These are phyloP conservation scores for Leptodontidium sp. DNA, from an alignment of 2,329 filamentous ascomycete species.

Conservation along the genomic window DNA sequence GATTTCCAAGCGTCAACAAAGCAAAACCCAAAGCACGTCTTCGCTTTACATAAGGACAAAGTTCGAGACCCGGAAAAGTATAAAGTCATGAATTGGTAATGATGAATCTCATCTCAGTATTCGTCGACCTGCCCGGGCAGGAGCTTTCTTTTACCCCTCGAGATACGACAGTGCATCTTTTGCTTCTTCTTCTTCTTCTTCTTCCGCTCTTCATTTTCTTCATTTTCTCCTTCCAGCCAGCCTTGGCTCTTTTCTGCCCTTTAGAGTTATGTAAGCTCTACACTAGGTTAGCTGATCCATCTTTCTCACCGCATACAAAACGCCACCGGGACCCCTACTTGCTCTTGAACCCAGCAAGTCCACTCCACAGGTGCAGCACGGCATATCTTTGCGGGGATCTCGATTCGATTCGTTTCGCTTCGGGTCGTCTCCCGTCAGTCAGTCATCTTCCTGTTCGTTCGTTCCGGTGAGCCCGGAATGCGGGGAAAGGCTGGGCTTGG, in stretches of 20 bases:
- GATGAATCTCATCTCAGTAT: too few relatives aligned
- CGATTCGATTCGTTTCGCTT: background rate
- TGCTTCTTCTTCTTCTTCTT: background rate
- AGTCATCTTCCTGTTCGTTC: too few relatives aligned
- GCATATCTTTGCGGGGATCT: background rate
- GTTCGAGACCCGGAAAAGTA: background rate
- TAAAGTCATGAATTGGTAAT: slow-evolving; percentile 7
- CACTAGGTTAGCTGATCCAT: background rate
- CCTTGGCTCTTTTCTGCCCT: background rate
- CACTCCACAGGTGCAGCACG: background rate
- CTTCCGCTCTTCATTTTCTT: background rate
- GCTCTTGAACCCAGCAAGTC: background rate
- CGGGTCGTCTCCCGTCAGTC: background rate
- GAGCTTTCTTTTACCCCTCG: too few relatives aligned
- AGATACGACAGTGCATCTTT: background rate
- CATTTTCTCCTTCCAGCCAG: slow-evolving; percentile 2
- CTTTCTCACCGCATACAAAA: background rate
- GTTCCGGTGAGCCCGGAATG: background rate
- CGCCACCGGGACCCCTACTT: background rate
- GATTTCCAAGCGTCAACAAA: slow-evolving; percentile 2
- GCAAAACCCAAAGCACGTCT: background rate
- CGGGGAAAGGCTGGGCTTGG: slow-evolving; percentile 10
- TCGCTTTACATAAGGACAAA: background rate
- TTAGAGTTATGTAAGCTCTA: background rate
- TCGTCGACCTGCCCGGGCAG: too few relatives aligned